phyloP scores from a whole-genome alignment of 306 rosid genomes.

The Carpinus fangiana region DNA sequence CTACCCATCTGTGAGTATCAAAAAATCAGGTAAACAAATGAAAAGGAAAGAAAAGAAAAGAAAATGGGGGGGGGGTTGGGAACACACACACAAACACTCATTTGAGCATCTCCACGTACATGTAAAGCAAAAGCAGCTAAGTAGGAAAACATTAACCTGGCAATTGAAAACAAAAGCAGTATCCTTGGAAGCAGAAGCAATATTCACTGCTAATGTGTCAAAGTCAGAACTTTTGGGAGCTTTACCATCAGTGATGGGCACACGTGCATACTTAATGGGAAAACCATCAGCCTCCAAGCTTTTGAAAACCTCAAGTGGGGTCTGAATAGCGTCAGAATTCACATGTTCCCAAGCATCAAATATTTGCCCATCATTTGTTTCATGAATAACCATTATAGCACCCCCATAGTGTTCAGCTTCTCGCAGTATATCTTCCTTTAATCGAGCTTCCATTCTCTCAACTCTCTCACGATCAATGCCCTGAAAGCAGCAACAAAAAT shows the following conservation, averaged over 20 bases:
- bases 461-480: constrained; percentile 87
- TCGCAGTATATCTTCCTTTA: constrained; percentile 80
- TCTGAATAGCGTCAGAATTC: constrained; percentile 63
- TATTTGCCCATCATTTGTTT: constrained; percentile 77
- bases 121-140: constrained; percentile 22
- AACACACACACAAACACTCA: not conserved
- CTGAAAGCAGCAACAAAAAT: constrained; percentile 41
- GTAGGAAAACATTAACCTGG: constrained; percentile 57
- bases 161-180: constrained; percentile 89
- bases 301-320: constrained; percentile 86
- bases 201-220: constrained; percentile 69
- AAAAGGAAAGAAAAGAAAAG: constrained; percentile 5
- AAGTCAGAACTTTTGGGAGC: constrained; percentile 93
- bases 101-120: constrained; percentile 9
- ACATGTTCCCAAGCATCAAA: constrained; percentile 89
- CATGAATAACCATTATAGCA: constrained; percentile 94
- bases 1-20: constrained; percentile 71
- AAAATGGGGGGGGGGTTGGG: not conserved
- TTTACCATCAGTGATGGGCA: constrained; percentile 92
- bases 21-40: constrained; percentile 19
- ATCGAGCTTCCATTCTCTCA: constrained; percentile 90
- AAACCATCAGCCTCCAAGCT: constrained; percentile 73
- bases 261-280: constrained; percentile 90
- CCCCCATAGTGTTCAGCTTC: constrained; percentile 75
- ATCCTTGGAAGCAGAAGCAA: constrained; percentile 72